phyloP scores from a whole-genome alignment of 2,329 filamentous ascomycete genomes.

The Pestalotiopsis sp. region DNA sequence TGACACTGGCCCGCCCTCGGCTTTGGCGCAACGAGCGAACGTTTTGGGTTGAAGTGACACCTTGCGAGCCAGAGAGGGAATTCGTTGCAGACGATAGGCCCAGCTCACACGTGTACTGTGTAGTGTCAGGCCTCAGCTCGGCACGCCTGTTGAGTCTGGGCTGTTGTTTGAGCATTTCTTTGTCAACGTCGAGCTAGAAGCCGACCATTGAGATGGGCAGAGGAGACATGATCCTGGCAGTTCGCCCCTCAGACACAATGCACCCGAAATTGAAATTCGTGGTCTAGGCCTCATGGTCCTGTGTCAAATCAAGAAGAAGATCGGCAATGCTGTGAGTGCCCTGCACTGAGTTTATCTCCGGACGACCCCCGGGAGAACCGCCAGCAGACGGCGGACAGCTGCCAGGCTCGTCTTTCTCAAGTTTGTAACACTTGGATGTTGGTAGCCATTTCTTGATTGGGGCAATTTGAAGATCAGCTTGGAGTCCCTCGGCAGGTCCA shows the following conservation, averaged over 20 bases:
- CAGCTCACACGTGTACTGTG: neutral
- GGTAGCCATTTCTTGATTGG: no score
- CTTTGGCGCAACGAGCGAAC: neutral
- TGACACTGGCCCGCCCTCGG: neutral
- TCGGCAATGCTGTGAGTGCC: neutral
- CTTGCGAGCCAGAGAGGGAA: neutral
- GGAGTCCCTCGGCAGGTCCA: no score
- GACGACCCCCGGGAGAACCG: neutral
- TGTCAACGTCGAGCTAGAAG: neutral
- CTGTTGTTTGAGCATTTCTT: conserved; percentile 2
- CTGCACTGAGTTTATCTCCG: neutral
- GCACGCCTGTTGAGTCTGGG: neutral
- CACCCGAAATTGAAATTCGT: neutral
- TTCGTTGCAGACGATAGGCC: neutral
- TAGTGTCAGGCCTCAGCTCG: neutral
- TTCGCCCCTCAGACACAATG: conserved; percentile 11
- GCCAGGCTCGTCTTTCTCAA: neutral
- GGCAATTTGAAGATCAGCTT: no score
- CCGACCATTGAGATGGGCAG: neutral
- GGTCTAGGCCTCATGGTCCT: conserved; percentile 10
- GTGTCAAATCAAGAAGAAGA: conserved; percentile 8
- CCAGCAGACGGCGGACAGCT: neutral
- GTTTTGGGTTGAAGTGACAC: neutral
- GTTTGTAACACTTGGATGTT: no score
- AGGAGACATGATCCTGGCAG: neutral